Evolutionary conservation across 2,329 filamentous ascomycete species (phyloP), one percentile per base, ranked within the genome.

Genomic region (Fusarium foetens): DNA sequence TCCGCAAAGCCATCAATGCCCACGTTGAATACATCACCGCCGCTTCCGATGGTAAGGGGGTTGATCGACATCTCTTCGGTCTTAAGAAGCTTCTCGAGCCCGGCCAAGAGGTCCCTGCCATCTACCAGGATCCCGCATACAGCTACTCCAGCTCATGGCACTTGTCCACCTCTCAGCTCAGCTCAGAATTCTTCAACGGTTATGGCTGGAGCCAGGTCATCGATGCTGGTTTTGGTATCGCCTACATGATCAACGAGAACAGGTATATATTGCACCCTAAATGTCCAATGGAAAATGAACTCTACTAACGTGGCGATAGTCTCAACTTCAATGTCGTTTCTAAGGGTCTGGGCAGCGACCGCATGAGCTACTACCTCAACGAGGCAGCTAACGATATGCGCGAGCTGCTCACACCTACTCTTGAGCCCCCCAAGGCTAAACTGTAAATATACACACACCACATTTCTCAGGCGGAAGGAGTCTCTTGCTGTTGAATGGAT

Each of bases 171-270:
- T 94, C 91, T 68, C 97, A 99, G 85, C 86, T 99, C 81, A 96
- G 93, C 83, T 95, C 92, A 38, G 97, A 99, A 86, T 98, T 93
- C 87, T 99, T 98, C 84, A 99, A 99, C 81, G 96, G 97, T 29
- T 99, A 99, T 83, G 96, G 96, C 49, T 99, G 96, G 96, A 96
- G 93, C 80, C 95, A 99, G 86, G 96, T 99, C 58, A 93, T 98
- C 61, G 95, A 98, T 79, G 93, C 92, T 68, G 96, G 96, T 35
- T 99, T 96, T 84, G 96, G 96, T 73, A 97, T 99, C 80, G 96
- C 96, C 42, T 99, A 99, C 82, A 99, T 99, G 96, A 98, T 99
- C 82, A 99, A 99, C 81, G 95, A 98, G 87, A 97, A 98, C 83
- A 95, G 90, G 92, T 94, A 80, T 82, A 86, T 79, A 46, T 36